These are phyloP conservation scores for Protoeuglena noctilucae DNA, from an alignment of 139 green algal species.

Conservation along the genomic window DNA sequence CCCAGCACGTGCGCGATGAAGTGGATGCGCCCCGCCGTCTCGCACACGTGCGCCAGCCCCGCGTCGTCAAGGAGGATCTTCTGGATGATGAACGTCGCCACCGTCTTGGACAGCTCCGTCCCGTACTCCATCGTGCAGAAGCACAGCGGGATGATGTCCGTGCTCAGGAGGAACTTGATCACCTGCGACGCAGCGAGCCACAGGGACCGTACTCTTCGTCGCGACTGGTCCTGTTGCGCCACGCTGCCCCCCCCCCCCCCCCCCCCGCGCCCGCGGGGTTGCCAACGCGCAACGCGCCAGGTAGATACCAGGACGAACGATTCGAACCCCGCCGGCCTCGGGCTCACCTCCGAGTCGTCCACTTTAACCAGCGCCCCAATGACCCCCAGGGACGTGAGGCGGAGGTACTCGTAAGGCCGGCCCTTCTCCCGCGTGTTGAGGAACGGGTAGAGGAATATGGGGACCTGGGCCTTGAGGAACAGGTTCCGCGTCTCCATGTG, in stretches of 20 bases:
- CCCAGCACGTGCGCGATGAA: slow-evolving; percentile 79
- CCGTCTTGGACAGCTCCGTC: slow-evolving; percentile 95
- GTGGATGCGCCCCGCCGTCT: slow-evolving; percentile 96
- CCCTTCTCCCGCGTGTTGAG: slow-evolving; percentile 95
- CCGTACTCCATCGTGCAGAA: slow-evolving; percentile 98
- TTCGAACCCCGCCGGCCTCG: no score
- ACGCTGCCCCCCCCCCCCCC: no score
- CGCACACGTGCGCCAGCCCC: slow-evolving; percentile 92
- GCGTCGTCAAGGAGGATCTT: slow-evolving; percentile 96
- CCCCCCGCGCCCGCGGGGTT: no score
- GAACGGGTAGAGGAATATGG: slow-evolving; percentile 97
- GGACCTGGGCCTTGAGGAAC: slow-evolving; percentile 93
- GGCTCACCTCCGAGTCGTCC: neutral
- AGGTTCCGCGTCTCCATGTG: slow-evolving; percentile 81
- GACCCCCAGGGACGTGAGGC: slow-evolving; percentile 87
- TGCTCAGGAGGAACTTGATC: slow-evolving; percentile 98
- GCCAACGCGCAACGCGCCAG: no score
- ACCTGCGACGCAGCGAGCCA: slow-evolving; percentile 66
- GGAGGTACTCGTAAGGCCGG: slow-evolving; percentile 95
- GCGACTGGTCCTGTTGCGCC: no score
- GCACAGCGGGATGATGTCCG: slow-evolving; percentile 97
- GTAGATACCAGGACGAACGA: no score
- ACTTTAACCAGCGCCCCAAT: slow-evolving; percentile 96
- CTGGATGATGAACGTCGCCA: slow-evolving; percentile 99
- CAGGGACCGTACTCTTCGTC: neutral